Evolutionary conservation across 2,329 filamentous ascomycete genomes (phyloP), one percentile per base, ranked within the genome.

Genomic region (Graphilbum ipis-grandicollis): DNA sequence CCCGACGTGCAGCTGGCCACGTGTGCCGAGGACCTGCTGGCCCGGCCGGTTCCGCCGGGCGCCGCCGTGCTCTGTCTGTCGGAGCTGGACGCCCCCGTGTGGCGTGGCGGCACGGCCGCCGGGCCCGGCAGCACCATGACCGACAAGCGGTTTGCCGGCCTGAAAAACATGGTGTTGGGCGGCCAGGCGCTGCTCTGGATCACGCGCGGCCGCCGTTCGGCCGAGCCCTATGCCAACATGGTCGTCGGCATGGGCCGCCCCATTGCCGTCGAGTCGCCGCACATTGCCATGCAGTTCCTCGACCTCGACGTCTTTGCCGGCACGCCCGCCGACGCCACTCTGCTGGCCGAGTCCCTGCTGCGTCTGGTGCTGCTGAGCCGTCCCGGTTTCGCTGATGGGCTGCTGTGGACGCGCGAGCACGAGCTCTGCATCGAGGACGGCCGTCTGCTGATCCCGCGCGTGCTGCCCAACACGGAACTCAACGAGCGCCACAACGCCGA

Each of bases 21-120:
- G 34, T 42, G 7, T 42, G 44, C 17, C 33, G 52, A 21, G 53
- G 53, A 34, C 38, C 53, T 12, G 51, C n/a, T 33, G n/a, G 34
- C 19, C 1, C 26, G 44, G 19, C 19, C 31, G n/a, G 10, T 21
- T 8, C 13, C 19, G 31, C 31, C 28, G 13, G 9, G 23, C 17
- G 13, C 23, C 19, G 23, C 31, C 18, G 17, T 28, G 26, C 26
- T 28, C 8, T 28, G 26, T 13, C 26, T 28, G 26, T 28, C 26
- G 26, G 26, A 28, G 26, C 26, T 28, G 26, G 26, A 28, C 26
- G 26, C 26, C 5, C 26, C 26, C 6, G 26, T 28, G 26, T 28
- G 26, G 26, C 9, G 14, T 7, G 26, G 26, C 26, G 26, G 26
- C 26, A 28, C 21, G 2, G 35, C 19, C 10, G 19, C 5, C 17